Evolutionary conservation across 495 filamentous ascomycete species (phyloP).

Genomic region (Xylaria scruposa): DNA sequence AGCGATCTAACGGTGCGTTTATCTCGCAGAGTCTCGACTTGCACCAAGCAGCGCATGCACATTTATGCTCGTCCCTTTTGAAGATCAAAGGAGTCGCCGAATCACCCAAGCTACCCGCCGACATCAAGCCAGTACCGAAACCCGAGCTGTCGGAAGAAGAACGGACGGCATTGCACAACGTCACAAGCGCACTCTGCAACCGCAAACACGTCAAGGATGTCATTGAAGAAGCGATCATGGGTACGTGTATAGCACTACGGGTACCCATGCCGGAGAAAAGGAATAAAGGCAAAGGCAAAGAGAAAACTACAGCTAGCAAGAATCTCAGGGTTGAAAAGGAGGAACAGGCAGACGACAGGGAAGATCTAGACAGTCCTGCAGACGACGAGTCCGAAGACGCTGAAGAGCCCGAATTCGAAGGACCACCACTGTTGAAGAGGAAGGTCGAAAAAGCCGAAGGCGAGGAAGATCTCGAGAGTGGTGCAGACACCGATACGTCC

Average conservation of each 20-base stretch:
- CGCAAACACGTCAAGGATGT: constrained; percentile 74
- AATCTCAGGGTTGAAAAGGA: constrained; percentile 27
- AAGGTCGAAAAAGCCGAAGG: constrained; percentile 43
- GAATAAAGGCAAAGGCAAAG: constrained; percentile 42
- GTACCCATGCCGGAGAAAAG: constrained; percentile 57
- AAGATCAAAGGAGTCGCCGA: constrained; percentile 73
- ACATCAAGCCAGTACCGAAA: constrained; percentile 55
- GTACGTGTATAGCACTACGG: constrained; percentile 66
- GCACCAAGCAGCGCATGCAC: constrained; percentile 64
- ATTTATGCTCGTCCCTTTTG: constrained; percentile 77
- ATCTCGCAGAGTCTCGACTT: constrained; percentile 65
- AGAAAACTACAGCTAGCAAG: constrained; percentile 20
- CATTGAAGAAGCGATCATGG: constrained; percentile 65
- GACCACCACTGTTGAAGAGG: constrained; percentile 23
- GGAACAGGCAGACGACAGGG: constrained; percentile 34
- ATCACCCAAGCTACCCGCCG: constrained; percentile 52
- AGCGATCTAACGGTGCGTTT: neutral
- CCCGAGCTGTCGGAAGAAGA: constrained; percentile 57
- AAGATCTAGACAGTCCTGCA: constrained; percentile 29
- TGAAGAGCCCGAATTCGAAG: constrained; percentile 26
- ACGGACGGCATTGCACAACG: constrained; percentile 65
- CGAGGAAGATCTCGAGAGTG: constrained; percentile 41
- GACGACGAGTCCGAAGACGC: constrained; percentile 35
- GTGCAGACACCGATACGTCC: constrained; percentile 37
- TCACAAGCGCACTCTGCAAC: constrained; percentile 81